These are phyloP conservation scores for Gossypium bickii DNA, from an alignment of 345 rosid genomes.

Conservation along the genomic window DNA sequence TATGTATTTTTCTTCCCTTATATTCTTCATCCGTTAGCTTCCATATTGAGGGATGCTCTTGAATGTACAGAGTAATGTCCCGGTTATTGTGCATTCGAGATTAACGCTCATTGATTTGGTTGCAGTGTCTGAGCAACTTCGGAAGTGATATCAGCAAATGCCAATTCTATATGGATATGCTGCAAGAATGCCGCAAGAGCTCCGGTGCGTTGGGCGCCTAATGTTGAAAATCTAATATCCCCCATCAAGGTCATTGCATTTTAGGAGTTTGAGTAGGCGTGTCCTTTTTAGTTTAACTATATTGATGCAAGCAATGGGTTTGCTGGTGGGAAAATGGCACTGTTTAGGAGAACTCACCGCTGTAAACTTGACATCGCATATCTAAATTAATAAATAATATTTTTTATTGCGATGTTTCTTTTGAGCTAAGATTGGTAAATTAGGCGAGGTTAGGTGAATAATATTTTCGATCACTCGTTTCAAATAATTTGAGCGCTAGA, in stretches of 20 bases:
- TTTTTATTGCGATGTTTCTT: no score
- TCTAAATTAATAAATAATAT: no score
- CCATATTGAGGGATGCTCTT: no score
- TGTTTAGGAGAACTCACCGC: background rate
- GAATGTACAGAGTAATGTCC: background rate
- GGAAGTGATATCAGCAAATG: constrained; percentile 44
- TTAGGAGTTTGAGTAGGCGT: background rate
- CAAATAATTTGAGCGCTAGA: no score
- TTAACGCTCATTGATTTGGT: background rate
- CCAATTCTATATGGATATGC: constrained; percentile 55
- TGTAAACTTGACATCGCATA: no score
- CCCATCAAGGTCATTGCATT: no score
- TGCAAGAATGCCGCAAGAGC: constrained; percentile 37
- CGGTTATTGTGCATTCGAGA: background rate
- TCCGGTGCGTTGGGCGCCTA: constrained; percentile 18
- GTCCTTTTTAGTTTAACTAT: background rate
- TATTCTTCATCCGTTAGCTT: background rate
- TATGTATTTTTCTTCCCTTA: constrained; percentile 13
- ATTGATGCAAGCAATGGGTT: background rate
- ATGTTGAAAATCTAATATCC: background rate
- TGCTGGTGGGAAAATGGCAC: background rate
- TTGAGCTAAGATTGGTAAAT: no score
- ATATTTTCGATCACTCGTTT: no score
- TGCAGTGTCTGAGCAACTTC: constrained; percentile 39
- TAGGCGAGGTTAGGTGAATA: no score